Conservation (phyloP, 768 basidiomycete species). For the Tulasnella sp. region DNA sequence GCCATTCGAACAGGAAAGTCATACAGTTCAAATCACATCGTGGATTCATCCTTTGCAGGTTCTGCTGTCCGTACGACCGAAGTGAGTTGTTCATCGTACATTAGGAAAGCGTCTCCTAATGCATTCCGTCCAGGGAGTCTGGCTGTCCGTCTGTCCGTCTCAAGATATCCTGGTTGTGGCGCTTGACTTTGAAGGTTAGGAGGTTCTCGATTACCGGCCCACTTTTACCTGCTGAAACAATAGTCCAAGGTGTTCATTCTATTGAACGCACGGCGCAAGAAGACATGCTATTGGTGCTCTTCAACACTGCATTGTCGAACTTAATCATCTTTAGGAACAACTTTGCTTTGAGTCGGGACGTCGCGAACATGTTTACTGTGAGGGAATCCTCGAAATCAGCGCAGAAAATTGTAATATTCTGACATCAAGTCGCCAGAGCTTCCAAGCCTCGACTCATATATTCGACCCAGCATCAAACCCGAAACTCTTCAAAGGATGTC, state of each 20-base stretch:
- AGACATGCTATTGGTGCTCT: conserved; percentile 51
- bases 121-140: conserved; percentile 45
- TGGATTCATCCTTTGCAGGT: conserved; percentile 56
- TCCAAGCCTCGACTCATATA: conserved; percentile 28
- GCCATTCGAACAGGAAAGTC: conserved; percentile 44
- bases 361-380: conserved; percentile 43
- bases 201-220: not conserved
- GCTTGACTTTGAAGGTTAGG: conserved; percentile 51
- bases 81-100: no score
- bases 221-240: not conserved
- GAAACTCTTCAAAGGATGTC: conserved; percentile 45
- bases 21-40: conserved; percentile 48
- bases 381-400: conserved; percentile 26
- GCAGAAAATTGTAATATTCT: no score
- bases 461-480: conserved; percentile 51
- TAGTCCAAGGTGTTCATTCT: conserved; percentile 41
- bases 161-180: conserved; percentile 44
- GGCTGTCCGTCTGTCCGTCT: conserved; percentile 58
- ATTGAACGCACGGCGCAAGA: conserved; percentile 56
- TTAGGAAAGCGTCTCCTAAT: no score
- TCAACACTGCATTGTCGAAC: conserved; percentile 57
- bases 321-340: conserved; percentile 55
- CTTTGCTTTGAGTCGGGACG: conserved; percentile 50
- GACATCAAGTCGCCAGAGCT: no score
- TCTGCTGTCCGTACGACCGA: conserved; percentile 24